Percentiles rank a stretch among this genome's conserved stretches.
Evolutionary conservation across 1,139 yeast species (phyloP).

Genomic region (Keqinozyma sinolaborantium): DNA sequence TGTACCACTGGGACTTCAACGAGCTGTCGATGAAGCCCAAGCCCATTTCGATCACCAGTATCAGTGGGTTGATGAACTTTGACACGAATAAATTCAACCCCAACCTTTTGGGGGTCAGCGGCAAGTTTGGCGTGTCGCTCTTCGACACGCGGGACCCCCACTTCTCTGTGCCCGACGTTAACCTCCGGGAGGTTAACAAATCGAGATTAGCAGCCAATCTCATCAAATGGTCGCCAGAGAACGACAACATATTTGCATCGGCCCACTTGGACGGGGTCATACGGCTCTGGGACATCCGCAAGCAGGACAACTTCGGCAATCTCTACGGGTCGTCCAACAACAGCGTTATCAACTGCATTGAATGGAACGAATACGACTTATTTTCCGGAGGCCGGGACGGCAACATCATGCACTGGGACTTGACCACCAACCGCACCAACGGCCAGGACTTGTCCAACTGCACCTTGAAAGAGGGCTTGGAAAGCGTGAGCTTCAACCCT

Average conservation of each 20-base stretch:
- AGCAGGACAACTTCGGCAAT: conserved; percentile 49
- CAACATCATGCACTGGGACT: conserved; percentile 70
- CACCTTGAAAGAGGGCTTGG: conserved; percentile 45
- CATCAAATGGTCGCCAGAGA: conserved; percentile 62
- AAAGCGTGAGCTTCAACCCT: conserved; percentile 37
- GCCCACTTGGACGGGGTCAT: conserved; percentile 59
- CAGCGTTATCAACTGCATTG: conserved; percentile 46
- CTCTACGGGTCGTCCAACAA: conserved; percentile 54
- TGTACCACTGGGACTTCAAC: conserved; percentile 72
- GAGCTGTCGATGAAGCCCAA: conserved; percentile 40
- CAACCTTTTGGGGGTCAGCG: conserved; percentile 53
- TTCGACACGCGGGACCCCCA: conserved; percentile 56
- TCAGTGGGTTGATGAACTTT: conserved; percentile 50
- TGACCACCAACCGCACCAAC: conserved; percentile 26
- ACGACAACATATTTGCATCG: conserved; percentile 63
- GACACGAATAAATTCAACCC: conserved; percentile 43
- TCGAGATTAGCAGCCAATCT: conserved; percentile 26
- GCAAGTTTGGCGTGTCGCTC: conserved; percentile 67
- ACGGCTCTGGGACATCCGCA: conserved; percentile 75
- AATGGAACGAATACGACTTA: conserved; percentile 61
- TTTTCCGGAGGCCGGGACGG: conserved; percentile 73
- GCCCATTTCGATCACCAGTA: conserved; percentile 51
- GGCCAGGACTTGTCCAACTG: conserved; percentile 29
- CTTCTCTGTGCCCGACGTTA: conserved; percentile 30
- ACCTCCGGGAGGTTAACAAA: conserved; percentile 11